These are phyloP conservation scores for Verticillium isaacii DNA, from an alignment of 2,329 filamentous ascomycete genomes.

Conservation along the genomic window DNA sequence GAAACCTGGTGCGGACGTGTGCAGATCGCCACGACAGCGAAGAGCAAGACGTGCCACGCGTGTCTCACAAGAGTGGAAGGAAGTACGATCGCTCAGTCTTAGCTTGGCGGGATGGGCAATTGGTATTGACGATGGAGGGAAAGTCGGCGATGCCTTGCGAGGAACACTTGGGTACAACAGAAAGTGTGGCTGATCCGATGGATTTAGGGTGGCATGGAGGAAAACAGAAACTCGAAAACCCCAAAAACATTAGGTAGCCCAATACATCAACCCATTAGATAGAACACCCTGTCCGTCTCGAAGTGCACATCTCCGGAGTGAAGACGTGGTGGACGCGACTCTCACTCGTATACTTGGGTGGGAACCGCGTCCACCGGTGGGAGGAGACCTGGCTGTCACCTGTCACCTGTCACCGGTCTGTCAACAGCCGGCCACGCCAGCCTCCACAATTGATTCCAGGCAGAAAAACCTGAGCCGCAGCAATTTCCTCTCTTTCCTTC, in stretches of 20 bases:
- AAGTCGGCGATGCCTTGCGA: background rate
- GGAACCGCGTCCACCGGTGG: background rate
- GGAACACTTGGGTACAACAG: background rate
- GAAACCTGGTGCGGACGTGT: too few relatives aligned
- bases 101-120: too few relatives aligned
- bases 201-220: background rate
- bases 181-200: background rate
- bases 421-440: background rate
- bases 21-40: too few relatives aligned
- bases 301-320: background rate
- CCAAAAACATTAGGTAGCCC: background rate
- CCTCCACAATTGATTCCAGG: background rate
- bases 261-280: background rate
- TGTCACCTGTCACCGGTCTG: background rate
- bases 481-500: constrained; percentile 1
- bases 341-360: too few relatives aligned
- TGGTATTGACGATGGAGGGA: background rate
- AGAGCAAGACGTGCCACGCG: too few relatives aligned
- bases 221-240: background rate
- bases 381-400: background rate
- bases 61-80: background rate
- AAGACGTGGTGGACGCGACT: too few relatives aligned
- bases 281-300: background rate
- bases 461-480: background rate
- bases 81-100: background rate